phyloP scores from a whole-genome alignment of 352 stramenopile genomes.

The Phytophthora multivora region DNA sequence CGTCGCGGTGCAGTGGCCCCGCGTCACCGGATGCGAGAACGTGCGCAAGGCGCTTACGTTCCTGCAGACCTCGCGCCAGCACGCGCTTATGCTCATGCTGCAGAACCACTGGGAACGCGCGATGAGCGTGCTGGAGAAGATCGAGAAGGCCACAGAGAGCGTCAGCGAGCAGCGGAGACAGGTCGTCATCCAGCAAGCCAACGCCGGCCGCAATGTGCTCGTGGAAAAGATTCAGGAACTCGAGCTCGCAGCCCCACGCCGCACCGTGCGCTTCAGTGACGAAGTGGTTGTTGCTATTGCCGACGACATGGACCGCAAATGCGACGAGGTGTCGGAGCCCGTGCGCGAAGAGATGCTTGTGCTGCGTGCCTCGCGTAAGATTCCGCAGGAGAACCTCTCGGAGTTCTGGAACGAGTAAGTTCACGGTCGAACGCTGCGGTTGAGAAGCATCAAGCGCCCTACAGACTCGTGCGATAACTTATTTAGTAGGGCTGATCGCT shows the following conservation, averaged over 20 bases:
- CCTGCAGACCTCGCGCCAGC: constrained; percentile 68
- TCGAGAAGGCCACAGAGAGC: constrained; percentile 74
- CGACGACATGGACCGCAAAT: constrained; percentile 71
- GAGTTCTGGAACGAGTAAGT: constrained; percentile 69
- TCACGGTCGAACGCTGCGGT: not conserved
- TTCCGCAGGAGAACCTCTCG: constrained; percentile 76
- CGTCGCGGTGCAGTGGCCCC: constrained; percentile 38
- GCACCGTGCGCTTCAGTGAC: constrained; percentile 65
- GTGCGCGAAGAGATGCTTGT: constrained; percentile 82
- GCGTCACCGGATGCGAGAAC: constrained; percentile 56
- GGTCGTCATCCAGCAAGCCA: constrained; percentile 68
- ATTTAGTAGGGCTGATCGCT: constrained; percentile 30
- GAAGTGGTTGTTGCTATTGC: constrained; percentile 54
- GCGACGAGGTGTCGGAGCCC: constrained; percentile 47
- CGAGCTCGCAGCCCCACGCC: constrained; percentile 21
- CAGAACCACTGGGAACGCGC: constrained; percentile 83
- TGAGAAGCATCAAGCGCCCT: not conserved
- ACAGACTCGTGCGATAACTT: constrained; percentile 16
- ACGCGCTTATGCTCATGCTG: constrained; percentile 76
- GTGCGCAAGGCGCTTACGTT: constrained; percentile 72
- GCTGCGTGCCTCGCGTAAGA: constrained; percentile 68
- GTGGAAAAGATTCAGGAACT: constrained; percentile 43
- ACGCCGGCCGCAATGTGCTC: constrained; percentile 39
- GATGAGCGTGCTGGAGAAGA: constrained; percentile 74
- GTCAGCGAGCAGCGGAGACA: constrained; percentile 65